Conservation (phyloP, 164 flowering plant genomes). For the Berberis thunbergii region DNA sequence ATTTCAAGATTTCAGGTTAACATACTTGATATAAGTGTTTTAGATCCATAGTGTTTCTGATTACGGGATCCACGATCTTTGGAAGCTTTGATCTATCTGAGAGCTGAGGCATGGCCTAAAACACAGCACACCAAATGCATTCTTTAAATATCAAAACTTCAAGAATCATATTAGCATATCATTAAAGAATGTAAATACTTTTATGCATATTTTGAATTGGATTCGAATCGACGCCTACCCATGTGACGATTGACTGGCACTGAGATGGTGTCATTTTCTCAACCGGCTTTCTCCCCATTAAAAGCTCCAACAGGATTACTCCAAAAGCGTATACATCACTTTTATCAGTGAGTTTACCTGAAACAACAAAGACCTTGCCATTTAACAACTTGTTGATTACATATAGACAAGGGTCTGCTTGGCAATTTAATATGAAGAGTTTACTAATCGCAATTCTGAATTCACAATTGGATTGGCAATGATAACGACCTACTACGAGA, state of each 20-base stretch:
- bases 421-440: not conserved
- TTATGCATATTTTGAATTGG: not conserved
- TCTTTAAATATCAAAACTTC: not conserved
- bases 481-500: too few species aligned
- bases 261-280: slow-evolving; percentile 69
- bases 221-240: slow-evolving; percentile 41
- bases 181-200: not conserved
- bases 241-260: slow-evolving; percentile 87
- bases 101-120: slow-evolving; percentile 97
- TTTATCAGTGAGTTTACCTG: slow-evolving; percentile 92
- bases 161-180: not conserved
- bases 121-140: not conserved
- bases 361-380: not conserved
- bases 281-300: slow-evolving; percentile 78
- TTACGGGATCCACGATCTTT: slow-evolving; percentile 79
- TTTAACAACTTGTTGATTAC: not conserved
- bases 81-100: slow-evolving; percentile 93
- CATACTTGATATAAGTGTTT: slow-evolving; percentile 92
- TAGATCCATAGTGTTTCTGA: slow-evolving; percentile 69
- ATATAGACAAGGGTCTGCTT: not conserved
- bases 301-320: slow-evolving; percentile 81
- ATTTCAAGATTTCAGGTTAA: slow-evolving; percentile 4
- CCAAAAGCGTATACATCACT: slow-evolving; percentile 98
- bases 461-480: too few species aligned
- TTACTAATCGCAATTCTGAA: not conserved